Base-by-base conservation (phyloP, 129 eudicot genomes). In the Artemisia argyi region DNA sequence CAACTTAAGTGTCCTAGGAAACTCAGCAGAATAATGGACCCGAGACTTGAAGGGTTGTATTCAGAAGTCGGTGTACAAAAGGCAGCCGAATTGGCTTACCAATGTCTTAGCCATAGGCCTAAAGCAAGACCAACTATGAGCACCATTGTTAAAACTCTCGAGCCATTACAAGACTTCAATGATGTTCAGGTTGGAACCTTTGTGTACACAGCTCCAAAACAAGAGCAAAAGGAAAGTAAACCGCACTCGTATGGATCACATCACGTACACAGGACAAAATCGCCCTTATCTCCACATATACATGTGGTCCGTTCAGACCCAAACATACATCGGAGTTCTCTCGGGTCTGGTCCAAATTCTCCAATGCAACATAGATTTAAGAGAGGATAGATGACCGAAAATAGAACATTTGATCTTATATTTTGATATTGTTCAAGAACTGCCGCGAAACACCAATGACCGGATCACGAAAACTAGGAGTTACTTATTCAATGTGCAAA, bases 1-100 rank as follows among this genome's bases (percentile, higher is more conserved):
- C 75, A 76, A 39, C 65, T 91, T 16, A 86, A 79, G 35, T 85
- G 82, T 61, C 86, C 84, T 0, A 73, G 93, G 10, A 84, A 78
- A 71, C 86, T 86, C 3, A 53, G 71, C 46, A 86, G 93, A 9
- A 76, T 91, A 75, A 84, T 91, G 82, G 97, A 91, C 74, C 97
- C 97, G 16, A 76, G 96, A 18, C 92, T 91, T 0, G 97, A 91
- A 65, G 89, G 96, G 14, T 81, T 75, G 58, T 91, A 88, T 78
- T 86, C 96, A 0, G 93, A 91, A 73, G 2, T 10, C 1, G 97
- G 96, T n/a, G 87, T 86, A 3, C 85, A 79, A 46, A 84, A 85
- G 73, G 97, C 96, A 1, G 97, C 97, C 0, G 83, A 82, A 16
- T 67, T 91, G 71, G 96, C 96, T 54, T 91, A 88, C 57, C 91